phyloP scores from a whole-genome alignment of 2,329 filamentous ascomycete genomes.

The Cryoendolithus antarcticus region DNA sequence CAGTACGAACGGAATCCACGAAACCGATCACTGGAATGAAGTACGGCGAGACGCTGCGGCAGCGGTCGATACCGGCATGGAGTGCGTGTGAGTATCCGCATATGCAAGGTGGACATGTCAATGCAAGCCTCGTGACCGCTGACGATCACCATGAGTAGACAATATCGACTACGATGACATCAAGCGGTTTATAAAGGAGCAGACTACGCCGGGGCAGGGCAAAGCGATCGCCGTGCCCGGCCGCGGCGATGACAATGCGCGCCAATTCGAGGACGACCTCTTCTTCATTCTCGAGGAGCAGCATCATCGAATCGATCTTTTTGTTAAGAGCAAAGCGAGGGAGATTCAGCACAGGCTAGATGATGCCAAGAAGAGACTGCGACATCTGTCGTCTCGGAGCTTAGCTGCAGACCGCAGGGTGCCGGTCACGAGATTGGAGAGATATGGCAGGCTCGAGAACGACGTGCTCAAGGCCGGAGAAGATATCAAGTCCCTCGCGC shows the following conservation, averaged over 20 bases:
- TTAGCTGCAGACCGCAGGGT: constrained; percentile 21
- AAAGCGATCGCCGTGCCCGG: constrained; percentile 64
- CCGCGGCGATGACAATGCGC: constrained; percentile 41
- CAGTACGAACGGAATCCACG: too few species aligned
- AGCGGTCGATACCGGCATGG: constrained; percentile 72
- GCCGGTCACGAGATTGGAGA: constrained; percentile 33
- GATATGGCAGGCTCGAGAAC: constrained; percentile 38
- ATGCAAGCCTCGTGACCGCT: background rate
- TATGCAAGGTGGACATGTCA: background rate
- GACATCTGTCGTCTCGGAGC: constrained; percentile 13
- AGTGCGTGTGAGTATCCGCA: constrained; percentile 26
- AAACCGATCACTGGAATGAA: constrained; percentile 43
- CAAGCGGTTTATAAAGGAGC: constrained; percentile 70
- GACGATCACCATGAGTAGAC: constrained; percentile 37
- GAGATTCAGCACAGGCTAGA: constrained; percentile 58
- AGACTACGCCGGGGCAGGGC: constrained; percentile 60
- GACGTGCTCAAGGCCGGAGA: constrained; percentile 49
- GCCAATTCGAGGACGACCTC: constrained; percentile 58
- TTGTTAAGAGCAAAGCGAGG: constrained; percentile 67
- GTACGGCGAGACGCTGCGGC: constrained; percentile 61
- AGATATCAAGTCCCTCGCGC: constrained; percentile 56
- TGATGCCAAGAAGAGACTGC: constrained; percentile 18
- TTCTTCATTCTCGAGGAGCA: constrained; percentile 59
- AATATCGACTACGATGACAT: constrained; percentile 85
- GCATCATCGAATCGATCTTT: constrained; percentile 65